A percentile compares a stretch with the other conserved stretches of the same genome.
Evolutionary conservation across 495 filamentous ascomycete genomes (phyloP).

Genomic region (Neurospora discreta): DNA sequence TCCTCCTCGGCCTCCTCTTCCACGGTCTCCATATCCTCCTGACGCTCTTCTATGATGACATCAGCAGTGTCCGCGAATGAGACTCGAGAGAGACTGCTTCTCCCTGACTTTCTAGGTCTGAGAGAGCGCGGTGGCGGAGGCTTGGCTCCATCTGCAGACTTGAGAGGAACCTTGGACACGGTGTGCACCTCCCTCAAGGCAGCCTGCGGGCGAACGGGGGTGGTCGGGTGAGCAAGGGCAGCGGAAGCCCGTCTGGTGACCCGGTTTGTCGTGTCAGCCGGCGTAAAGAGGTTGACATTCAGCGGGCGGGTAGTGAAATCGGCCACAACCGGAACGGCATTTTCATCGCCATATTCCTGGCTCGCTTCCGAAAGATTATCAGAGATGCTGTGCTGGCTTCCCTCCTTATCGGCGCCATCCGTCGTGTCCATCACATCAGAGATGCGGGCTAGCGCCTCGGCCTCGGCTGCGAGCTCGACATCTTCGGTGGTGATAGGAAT

Average conservation of each 20-base stretch:
- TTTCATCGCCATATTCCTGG: constrained; percentile 54
- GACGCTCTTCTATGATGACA: background rate
- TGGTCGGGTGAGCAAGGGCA: constrained; percentile 5
- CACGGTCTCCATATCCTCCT: background rate
- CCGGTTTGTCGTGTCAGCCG: background rate
- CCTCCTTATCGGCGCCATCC: background rate
- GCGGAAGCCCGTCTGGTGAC: background rate
- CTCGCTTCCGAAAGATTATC: constrained; percentile 45
- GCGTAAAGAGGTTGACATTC: background rate
- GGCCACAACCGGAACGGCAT: constrained; percentile 32
- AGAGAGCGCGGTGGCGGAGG: constrained; percentile 25
- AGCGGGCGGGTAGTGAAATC: constrained; percentile 1
- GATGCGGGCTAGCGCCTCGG: constrained; percentile 17
- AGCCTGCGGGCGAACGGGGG: constrained; percentile 26
- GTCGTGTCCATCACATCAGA: background rate
- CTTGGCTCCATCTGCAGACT: constrained; percentile 51
- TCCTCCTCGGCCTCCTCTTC: constrained; percentile 18
- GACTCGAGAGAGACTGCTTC: constrained; percentile 40
- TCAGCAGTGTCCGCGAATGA: background rate
- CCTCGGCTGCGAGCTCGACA: constrained; percentile 35
- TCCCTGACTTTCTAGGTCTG: background rate
- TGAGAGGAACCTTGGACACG: constrained; percentile 65
- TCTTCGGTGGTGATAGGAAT: constrained; percentile 33
- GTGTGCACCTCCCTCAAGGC: constrained; percentile 44
- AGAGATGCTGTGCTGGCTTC: constrained; percentile 14